Conservation (phyloP, 1,284 basidiomycete genomes). For the Caloboletus inedulis region DNA sequence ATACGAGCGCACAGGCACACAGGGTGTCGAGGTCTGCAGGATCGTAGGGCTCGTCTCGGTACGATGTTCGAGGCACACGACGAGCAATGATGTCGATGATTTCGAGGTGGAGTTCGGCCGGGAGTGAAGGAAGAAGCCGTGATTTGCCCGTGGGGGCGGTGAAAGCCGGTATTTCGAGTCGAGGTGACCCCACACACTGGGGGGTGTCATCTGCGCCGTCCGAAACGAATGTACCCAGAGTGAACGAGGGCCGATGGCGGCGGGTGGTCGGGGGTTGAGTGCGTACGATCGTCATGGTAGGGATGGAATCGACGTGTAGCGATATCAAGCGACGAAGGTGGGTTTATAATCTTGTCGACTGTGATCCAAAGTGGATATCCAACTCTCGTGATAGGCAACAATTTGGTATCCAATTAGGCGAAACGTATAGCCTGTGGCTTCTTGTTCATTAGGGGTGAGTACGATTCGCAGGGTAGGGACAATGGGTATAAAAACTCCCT, state of each 20-base stretch:
- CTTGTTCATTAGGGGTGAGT: background rate
- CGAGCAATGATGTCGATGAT: slow-evolving; percentile 27
- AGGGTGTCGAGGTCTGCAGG: slow-evolving; percentile 28
- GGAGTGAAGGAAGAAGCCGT: slow-evolving; percentile 19
- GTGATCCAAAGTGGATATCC: background rate
- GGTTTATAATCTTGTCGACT: slow-evolving; percentile 10
- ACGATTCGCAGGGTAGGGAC: slow-evolving; percentile 1
- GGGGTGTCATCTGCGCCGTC: background rate
- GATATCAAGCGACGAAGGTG: slow-evolving; percentile 5
- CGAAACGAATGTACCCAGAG: background rate
- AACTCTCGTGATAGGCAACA: slow-evolving; percentile 3
- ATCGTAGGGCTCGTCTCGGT: slow-evolving; percentile 12
- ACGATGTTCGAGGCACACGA: slow-evolving; percentile 13
- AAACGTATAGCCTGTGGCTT: slow-evolving; percentile 1
- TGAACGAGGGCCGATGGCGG: slow-evolving; percentile 4
- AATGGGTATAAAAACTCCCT: background rate
- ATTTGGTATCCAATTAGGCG: slow-evolving; percentile 9
- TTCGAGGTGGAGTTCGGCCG: slow-evolving; percentile 32
- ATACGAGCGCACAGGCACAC: slow-evolving; percentile 34
- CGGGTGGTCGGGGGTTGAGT: slow-evolving; percentile 6
- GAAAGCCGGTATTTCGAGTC: background rate
- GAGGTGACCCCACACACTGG: background rate
- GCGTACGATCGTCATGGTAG: slow-evolving; percentile 17
- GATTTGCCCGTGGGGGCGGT: slow-evolving; percentile 6
- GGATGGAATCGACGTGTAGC: background rate